Base-by-base conservation (phyloP, 2,329 filamentous ascomycete genomes). In the Endoconidiophora polonica region DNA sequence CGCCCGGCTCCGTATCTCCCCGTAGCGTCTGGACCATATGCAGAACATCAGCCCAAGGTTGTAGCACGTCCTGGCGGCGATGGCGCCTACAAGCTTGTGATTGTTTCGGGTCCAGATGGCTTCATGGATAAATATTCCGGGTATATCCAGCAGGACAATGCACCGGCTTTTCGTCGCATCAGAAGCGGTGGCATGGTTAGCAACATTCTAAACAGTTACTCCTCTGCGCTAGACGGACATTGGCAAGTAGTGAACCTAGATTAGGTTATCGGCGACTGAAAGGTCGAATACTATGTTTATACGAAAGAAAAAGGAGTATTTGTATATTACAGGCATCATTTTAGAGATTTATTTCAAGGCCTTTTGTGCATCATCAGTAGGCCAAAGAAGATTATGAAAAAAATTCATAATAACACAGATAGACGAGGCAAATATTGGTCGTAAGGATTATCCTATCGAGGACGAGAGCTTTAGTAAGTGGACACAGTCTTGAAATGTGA, bases 71-170 rank as follows among this genome's bases (percentile, higher is more conserved):
- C 57, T 4, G 57, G 58, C 7, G 50, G 9, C 39, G 47, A 9
- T 58, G 64, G 1, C 71, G 74, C 1, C 75, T 54, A 73, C 55
- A 79, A 79, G 53, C 62, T 94, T 18, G 68, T 95, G n/a, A 70
- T 94, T 50, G 76, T 96, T 1, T 94, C 87, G 0, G 91, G 91
- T 0, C 90, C 91, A 0, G 86, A 94, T 49, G 90, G 91, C 0
- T 96, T 96, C 64, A 73, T 96, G 38, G 73, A 76, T 41, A 74
- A 82, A 55, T 85, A 83, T 65, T 86, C 86, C 2, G 90, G 91
- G 1, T 69, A 26, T 18, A 48, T 54, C 6, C 43, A 38, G 9
- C 24, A 50, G 22, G 50, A 55, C 38, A 46, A 46, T 36, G 52
- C 48, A 4, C 52, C 52, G 7, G 48, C 52, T 7, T 54, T 47